A percentile compares a stretch with the other conserved stretches of the same genome.
These are phyloP conservation scores for Penicillium sp. DNA, from an alignment of 2,329 filamentous ascomycete genomes.

Conservation along the genomic window DNA sequence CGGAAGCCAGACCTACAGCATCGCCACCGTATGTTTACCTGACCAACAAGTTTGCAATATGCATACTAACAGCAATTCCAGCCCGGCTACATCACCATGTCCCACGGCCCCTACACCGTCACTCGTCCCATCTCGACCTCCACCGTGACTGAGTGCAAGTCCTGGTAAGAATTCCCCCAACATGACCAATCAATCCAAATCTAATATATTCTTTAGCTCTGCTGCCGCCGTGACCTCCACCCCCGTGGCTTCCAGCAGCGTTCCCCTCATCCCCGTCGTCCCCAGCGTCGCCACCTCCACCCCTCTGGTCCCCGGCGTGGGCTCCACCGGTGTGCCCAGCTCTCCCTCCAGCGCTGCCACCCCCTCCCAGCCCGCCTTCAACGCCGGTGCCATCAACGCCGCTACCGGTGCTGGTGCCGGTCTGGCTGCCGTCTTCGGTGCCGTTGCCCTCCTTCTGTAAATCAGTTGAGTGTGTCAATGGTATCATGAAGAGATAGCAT, in stretches of 20 bases:
- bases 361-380: slow-evolving; percentile 35
- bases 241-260: slow-evolving; percentile 20
- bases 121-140: slow-evolving; percentile 53
- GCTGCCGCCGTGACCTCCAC: slow-evolving; percentile 21
- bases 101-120: slow-evolving; percentile 68
- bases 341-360: slow-evolving; percentile 22
- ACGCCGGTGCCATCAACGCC: slow-evolving; percentile 52
- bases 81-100: slow-evolving; percentile 69
- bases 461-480: slow-evolving; percentile 6
- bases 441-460: slow-evolving; percentile 50
- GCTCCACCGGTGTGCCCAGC: slow-evolving; percentile 15
- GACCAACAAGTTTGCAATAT: background rate
- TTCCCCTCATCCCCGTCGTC: slow-evolving; percentile 13
- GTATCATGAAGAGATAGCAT: slow-evolving; percentile 1
- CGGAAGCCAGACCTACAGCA: slow-evolving; percentile 65
- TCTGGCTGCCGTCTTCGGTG: slow-evolving; percentile 53
- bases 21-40: slow-evolving; percentile 56
- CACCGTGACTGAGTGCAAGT: slow-evolving; percentile 50
- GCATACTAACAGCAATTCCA: slow-evolving; percentile 26
- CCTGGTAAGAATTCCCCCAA: slow-evolving; percentile 34
- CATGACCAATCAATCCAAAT: background rate
- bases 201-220: slow-evolving; percentile 19
- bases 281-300: slow-evolving; percentile 18
- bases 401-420: slow-evolving; percentile 49
- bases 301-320: slow-evolving; percentile 22